Evolutionary conservation across 1,139 yeast genomes (phyloP), one percentile per base, ranked within the genome.

Genomic region (Williopsis jadinii): DNA sequence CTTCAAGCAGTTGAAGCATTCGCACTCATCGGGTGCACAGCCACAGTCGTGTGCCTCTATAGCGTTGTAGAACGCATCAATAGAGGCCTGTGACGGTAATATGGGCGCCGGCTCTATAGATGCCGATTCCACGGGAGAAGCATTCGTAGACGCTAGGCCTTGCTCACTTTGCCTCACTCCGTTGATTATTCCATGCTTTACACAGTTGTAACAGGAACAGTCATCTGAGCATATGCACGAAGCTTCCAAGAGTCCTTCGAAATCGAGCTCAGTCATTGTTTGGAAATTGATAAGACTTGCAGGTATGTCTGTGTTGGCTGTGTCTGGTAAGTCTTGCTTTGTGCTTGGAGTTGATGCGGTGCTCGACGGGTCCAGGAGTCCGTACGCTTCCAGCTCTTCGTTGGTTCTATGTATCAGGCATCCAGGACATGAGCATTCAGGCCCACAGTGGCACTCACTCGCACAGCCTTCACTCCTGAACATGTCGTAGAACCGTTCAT

Each of bases 381-480:
- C 58, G 37, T 50, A 47, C 3, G 42, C 46, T 36, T 33, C 45
- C 14, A 54, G 32, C 28, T 54, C 58, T 31, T 51, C 55, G 32
- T 47, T 50, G 0, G 55, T 49, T 39, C 58, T 43, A 39, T 54
- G 58, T 2, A 53, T 46, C 26, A 54, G 39, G 40, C 58, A 54
- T 2, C 54, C 52, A 9, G 52, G 54, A 41, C 58, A 54, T 0
- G 39, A 27, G 41, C 58, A 54, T 3, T 41, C 40, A 2, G 48
- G 45, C 0, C 58, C 58, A 54, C 58, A 54, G 11, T 41, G 28
- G 44, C 58, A 54, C 33, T 46, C 54, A 8, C 39, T 46, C 3
- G 54, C 47, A 38, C 58, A 54, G 2, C 57, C 58, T 5, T 46
- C 42, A 2, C 53, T 34, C 5, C 43, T 13, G 13, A 49, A 39